Base-by-base conservation (phyloP, 2,329 filamentous ascomycete species). In the Endocalyx cinctus region DNA sequence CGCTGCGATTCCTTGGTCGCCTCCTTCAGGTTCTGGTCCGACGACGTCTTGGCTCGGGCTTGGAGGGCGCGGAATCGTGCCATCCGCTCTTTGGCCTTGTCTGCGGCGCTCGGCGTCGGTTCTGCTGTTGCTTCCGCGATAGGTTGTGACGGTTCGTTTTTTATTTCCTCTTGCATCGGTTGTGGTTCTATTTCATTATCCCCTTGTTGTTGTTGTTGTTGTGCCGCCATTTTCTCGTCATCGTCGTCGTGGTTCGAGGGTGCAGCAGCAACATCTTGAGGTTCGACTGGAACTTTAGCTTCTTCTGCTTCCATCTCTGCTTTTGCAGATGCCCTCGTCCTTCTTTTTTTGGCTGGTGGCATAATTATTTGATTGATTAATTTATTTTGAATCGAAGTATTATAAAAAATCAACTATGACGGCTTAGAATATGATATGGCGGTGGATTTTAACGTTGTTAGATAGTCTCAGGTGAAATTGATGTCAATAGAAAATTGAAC, bases 61-160 rank as follows among this genome's bases (percentile, higher is more conserved):
- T 94, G 81, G 12, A 96, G 78, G 4, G 86, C 84, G 57, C 88
- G 89, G 70, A 96, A 96, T 45, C 86, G 81, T 31, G 86, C 85
- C 60, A 80, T 68, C 35, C 87, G 79, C 35, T 89, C 83, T 47
- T 77, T 66, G 18, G 74, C 66, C 48, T 74, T 73, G 17, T 46
- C 40, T 18, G 47, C 43, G 6, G 47, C 35, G 20, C 47, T 37
- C 17, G 37, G 15, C 13, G 37, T 34, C 17, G 45, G 19, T 20
- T 43, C 29, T 22, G 48, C 25, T 23, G 41, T 10, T 18, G 38
- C 12, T 15, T 51, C 27, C 8, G 43, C 41, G 19, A 22, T 23
- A 13, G 20, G 36, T 13, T n/a, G 26, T 10, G 35, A 15, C 11
- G 22, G 13, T 6, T 34, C 20, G 14, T 39, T 30, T 28, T 40